A percentile compares a stretch with the other conserved stretches of the same genome.
Evolutionary conservation across 352 stramenopile species (phyloP).

Genomic region (Pythium phragmiticola): DNA sequence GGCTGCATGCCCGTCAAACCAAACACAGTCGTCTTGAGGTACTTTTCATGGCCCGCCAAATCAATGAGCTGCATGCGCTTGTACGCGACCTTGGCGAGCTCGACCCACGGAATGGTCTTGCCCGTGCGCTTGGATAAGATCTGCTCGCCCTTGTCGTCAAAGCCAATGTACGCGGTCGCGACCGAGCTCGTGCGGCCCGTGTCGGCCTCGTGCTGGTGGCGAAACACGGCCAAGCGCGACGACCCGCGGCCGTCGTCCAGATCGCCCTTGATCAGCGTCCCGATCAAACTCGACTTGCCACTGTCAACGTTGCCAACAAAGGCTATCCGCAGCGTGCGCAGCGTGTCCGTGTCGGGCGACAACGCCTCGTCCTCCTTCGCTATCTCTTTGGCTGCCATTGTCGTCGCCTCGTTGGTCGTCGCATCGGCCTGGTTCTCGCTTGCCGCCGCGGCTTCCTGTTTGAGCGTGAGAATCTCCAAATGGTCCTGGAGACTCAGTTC

Average conservation of each 20-base stretch:
- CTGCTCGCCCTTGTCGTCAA: constrained; percentile 70
- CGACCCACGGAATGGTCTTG: constrained; percentile 77
- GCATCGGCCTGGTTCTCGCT: constrained; percentile 4
- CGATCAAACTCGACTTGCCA: constrained; percentile 93
- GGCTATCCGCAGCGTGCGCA: constrained; percentile 81
- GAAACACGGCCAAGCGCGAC: constrained; percentile 81
- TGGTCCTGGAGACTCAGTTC: constrained; percentile 30
- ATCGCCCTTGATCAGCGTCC: constrained; percentile 92
- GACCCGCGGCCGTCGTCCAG: constrained; percentile 95
- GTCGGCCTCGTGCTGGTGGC: constrained; percentile 85
- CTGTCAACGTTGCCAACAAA: constrained; percentile 93
- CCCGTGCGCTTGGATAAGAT: constrained; percentile 73
- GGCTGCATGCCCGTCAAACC: constrained; percentile 96
- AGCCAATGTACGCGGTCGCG: constrained; percentile 81
- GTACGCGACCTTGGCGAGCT: constrained; percentile 73
- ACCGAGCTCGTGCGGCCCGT: constrained; percentile 84
- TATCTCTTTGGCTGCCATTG: neutral
- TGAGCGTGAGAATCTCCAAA: constrained; percentile 29
- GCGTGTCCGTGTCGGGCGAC: constrained; percentile 33
- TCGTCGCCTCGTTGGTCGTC: neutral
- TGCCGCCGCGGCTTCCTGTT: constrained; percentile 17
- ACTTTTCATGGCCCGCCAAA: constrained; percentile 95
- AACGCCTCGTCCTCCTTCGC: constrained; percentile 10
- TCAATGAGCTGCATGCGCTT: constrained; percentile 89
- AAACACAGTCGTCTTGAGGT: constrained; percentile 99